A percentile compares a stretch with the other conserved stretches of the same genome.
These are phyloP conservation scores for Pilaira anomala DNA, from an alignment of 192 early-diverging fungal genomes.

Conservation along the genomic window DNA sequence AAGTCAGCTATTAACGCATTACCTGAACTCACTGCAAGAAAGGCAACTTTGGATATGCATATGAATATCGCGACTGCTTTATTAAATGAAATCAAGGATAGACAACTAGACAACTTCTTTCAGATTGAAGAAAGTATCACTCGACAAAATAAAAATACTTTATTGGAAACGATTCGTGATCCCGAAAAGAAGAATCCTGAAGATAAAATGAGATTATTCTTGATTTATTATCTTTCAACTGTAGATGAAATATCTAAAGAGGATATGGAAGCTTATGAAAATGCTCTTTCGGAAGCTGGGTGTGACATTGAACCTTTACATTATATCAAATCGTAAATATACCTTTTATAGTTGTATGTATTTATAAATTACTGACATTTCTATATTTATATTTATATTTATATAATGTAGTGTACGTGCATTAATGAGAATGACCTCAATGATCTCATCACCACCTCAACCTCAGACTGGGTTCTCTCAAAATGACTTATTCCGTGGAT, in stretches of 20 bases:
- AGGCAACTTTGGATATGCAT: constrained; percentile 94
- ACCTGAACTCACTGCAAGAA: constrained; percentile 92
- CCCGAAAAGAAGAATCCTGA: constrained; percentile 72
- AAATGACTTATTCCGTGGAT: constrained; percentile 54
- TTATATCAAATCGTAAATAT: constrained; percentile 77
- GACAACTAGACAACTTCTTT: constrained; percentile 92
- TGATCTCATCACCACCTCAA: constrained; percentile 42
- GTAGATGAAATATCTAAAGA: constrained; percentile 69
- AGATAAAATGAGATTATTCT: constrained; percentile 90
- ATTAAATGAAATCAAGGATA: constrained; percentile 84
- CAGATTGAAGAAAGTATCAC: constrained; percentile 88
- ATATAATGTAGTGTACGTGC: constrained; percentile 46
- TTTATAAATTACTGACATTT: neutral
- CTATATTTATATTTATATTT: neutral
- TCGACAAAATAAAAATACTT: constrained; percentile 69
- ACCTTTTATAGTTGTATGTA: neutral
- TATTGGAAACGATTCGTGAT: constrained; percentile 84
- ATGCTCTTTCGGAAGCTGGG: constrained; percentile 69
- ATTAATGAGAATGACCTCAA: constrained; percentile 58
- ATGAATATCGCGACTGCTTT: constrained; percentile 95
- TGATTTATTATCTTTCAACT: constrained; percentile 82
- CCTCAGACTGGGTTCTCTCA: constrained; percentile 36
- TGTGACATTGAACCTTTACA: constrained; percentile 71
- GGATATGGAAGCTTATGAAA: constrained; percentile 83
- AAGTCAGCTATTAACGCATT: constrained; percentile 89